Conservation (phyloP, 164 flowering plant genomes). For the Stephania yunnanensis region DNA sequence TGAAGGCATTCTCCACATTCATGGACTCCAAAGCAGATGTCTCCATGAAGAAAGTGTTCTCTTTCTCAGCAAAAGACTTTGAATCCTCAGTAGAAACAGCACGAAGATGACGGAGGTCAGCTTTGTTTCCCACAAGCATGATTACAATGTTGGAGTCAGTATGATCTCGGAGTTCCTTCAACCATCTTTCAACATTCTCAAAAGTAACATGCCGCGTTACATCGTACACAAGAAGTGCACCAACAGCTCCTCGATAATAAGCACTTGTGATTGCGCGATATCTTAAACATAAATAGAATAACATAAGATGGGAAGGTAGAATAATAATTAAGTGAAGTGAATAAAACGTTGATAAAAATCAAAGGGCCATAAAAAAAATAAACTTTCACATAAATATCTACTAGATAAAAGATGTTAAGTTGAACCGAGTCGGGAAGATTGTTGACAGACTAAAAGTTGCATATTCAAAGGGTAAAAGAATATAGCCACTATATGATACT, state of each 20-base stretch:
- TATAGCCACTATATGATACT: neutral
- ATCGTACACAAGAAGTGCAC: slow-evolving; percentile 77
- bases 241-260: slow-evolving; percentile 85
- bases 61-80: slow-evolving; percentile 57
- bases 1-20: slow-evolving; percentile 76
- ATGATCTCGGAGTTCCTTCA: slow-evolving; percentile 72
- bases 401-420: neutral
- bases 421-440: neutral
- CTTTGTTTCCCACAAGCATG: slow-evolving; percentile 85
- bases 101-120: slow-evolving; percentile 67
- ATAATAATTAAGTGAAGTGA: neutral
- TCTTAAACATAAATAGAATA: slow-evolving; percentile 22
- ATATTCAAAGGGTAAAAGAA: neutral
- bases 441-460: neutral
- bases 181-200: slow-evolving; percentile 79
- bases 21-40: slow-evolving; percentile 74
- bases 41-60: slow-evolving; percentile 70
- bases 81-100: slow-evolving; percentile 67
- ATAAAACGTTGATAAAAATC: neutral
- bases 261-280: slow-evolving; percentile 92
- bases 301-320: neutral
- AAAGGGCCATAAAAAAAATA: neutral
- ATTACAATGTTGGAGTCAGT: slow-evolving; percentile 66
- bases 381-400: neutral
- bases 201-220: slow-evolving; percentile 78